phyloP scores from a whole-genome alignment of 345 rosid genomes.

The Arabidopsis thaliana region TAIR10.1 NC_003075.7:14528501-14529000 shows the following conservation, averaged over 20 bases:
- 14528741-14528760: not conserved
- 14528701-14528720: not conserved
- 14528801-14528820: conserved; percentile 90
- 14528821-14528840: conserved; percentile 76
- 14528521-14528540: conserved; percentile 4
- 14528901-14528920: conserved; percentile 39
- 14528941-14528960: conserved; percentile 26
- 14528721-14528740: not conserved
- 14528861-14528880: not conserved
- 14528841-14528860: conserved; percentile 34
- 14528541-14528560: not conserved
- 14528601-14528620: not conserved
- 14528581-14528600: conserved; percentile 52
- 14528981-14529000: not conserved
- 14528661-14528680: not conserved
- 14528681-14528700: not conserved
- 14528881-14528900: too few relatives aligned
- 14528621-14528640: not conserved
- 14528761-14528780: not conserved
- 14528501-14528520: not conserved
- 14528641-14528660: not conserved
- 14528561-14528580: not conserved
- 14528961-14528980: not conserved
- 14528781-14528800: conserved; percentile 41
- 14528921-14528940: conserved; percentile 61